phyloP scores from a whole-genome alignment of 1,139 yeast genomes.

The Candida mesenterica region DNA sequence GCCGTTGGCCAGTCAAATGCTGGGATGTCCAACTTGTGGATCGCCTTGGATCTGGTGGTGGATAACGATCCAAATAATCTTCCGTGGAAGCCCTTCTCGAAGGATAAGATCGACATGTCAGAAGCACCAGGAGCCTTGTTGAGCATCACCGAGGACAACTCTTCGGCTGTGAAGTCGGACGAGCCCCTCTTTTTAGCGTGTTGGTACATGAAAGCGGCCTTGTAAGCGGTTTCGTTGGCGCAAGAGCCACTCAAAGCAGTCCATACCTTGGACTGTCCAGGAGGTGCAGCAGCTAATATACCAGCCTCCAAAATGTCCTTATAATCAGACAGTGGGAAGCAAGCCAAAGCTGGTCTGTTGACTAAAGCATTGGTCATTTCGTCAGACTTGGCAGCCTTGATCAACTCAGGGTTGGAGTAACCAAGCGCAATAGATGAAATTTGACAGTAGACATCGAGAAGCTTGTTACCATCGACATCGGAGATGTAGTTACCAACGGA shows the following conservation, averaged over 20 bases:
- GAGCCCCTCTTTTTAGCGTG: constrained; percentile 58
- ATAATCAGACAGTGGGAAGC: constrained; percentile 64
- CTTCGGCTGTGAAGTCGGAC: constrained; percentile 53
- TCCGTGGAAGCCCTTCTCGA: constrained; percentile 74
- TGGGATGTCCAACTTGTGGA: constrained; percentile 73
- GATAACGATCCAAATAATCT: constrained; percentile 72
- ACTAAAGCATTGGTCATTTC: constrained; percentile 67
- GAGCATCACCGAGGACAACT: constrained; percentile 60
- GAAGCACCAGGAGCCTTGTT: constrained; percentile 69
- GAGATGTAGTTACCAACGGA: constrained; percentile 69
- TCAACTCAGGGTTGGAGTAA: constrained; percentile 70
- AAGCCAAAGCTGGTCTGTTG: constrained; percentile 74
- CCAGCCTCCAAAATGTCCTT: constrained; percentile 51
- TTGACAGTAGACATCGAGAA: constrained; percentile 68
- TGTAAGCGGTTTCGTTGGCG: constrained; percentile 75
- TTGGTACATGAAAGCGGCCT: constrained; percentile 76
- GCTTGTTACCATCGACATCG: constrained; percentile 67
- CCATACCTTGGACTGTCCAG: constrained; percentile 65
- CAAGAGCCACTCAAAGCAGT: constrained; percentile 72
- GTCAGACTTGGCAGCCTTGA: constrained; percentile 58
- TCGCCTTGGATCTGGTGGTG: constrained; percentile 70
- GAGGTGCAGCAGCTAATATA: constrained; percentile 65
- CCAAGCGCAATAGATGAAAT: constrained; percentile 75
- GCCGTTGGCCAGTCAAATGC: constrained; percentile 79
- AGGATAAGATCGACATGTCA: constrained; percentile 63